Percentiles rank a stretch among this genome's conserved stretches.
phyloP scores from a whole-genome alignment of 139 green algal genomes.

The Closterium sp. region DNA sequence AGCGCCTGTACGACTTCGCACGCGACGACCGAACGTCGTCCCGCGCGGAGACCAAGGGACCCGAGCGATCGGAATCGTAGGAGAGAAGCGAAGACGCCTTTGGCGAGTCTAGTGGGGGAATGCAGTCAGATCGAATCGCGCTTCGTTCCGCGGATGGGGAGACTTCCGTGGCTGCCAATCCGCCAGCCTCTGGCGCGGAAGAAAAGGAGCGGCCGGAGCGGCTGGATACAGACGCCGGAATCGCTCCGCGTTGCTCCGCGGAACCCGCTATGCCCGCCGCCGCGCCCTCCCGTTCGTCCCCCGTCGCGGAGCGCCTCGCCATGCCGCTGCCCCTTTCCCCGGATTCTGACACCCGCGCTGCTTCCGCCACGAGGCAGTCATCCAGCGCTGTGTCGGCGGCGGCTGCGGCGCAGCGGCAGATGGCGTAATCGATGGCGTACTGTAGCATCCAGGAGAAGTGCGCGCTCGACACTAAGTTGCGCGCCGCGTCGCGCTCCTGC shows the following conservation, averaged over 20 bases:
- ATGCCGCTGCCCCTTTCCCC: neutral
- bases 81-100: no score
- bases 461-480: neutral
- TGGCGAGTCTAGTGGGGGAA: neutral
- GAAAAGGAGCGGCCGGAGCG: neutral
- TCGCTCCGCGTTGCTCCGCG: neutral
- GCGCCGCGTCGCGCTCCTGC: neutral
- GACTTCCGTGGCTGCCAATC: no score
- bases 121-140: neutral
- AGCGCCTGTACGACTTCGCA: neutral
- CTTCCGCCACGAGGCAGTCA: neutral
- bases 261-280: neutral
- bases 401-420: neutral
- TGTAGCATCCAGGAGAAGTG: neutral
- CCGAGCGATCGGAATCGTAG: neutral
- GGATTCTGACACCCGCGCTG: neutral
- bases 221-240: neutral
- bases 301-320: no score
- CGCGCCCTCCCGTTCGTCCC: neutral
- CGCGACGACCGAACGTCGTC: neutral
- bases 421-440: neutral
- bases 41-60: neutral
- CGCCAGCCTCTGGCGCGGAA: neutral
- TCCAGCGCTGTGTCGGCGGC: neutral
- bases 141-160: no score